phyloP scores from a whole-genome alignment of 1,284 basidiomycete genomes.

The Puccinia novopanici region DNA sequence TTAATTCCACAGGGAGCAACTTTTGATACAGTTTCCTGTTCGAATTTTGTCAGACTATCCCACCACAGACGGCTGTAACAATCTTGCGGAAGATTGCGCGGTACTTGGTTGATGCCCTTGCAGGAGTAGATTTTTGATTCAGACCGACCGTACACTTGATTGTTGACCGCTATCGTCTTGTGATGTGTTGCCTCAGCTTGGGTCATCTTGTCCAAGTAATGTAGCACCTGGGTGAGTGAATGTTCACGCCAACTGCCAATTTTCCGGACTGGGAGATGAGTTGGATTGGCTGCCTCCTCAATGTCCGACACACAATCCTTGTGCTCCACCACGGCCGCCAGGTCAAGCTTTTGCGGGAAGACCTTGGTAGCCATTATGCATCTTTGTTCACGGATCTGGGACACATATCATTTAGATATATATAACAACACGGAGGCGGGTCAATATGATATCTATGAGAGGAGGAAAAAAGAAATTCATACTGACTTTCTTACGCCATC shows the following conservation, averaged over 20 bases:
- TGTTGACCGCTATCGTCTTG: neutral
- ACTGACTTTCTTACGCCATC: conserved; percentile 19
- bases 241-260: neutral
- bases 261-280: neutral
- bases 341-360: neutral
- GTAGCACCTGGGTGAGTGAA: neutral
- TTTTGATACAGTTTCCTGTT: conserved; percentile 1
- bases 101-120: neutral
- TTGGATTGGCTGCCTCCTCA: neutral
- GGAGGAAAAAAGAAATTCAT: neutral
- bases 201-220: neutral
- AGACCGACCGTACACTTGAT: neutral
- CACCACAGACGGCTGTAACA: neutral
- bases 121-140: neutral
- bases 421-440: too few relatives aligned
- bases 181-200: neutral
- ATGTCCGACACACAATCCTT: neutral
- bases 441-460: neutral
- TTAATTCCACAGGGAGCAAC: neutral
- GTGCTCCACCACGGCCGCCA: neutral
- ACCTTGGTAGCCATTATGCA: neutral
- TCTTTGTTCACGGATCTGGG: neutral
- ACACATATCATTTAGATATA: neutral
- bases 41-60: neutral
- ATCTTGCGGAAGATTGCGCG: conserved; percentile 4